Conservation (phyloP, 371 early-diverging fungal genomes). For the Mortierella polycephala region DNA sequence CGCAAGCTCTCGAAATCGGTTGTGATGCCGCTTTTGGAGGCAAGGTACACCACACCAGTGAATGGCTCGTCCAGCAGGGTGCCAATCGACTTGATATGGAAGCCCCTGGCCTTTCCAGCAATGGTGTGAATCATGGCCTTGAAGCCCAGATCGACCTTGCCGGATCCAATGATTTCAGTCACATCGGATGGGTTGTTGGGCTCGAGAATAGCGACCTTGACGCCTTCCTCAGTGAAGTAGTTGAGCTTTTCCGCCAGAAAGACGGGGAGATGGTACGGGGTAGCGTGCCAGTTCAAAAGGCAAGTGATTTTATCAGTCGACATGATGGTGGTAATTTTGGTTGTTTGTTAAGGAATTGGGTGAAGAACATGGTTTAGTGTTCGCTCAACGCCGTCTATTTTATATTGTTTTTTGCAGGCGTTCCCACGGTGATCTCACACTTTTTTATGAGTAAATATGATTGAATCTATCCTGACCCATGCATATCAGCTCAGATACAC, state of each 20-base stretch:
- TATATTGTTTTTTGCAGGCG: no score
- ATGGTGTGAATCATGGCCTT: conserved; percentile 83
- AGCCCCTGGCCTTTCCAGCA: conserved; percentile 74
- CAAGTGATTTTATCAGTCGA: conserved; percentile 69
- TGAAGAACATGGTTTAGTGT: no score
- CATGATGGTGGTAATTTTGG: conserved; percentile 21
- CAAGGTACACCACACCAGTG: conserved; percentile 72
- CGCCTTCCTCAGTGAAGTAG: conserved; percentile 68
- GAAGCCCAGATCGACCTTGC: conserved; percentile 70
- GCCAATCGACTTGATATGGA: conserved; percentile 72
- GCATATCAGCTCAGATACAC: no score
- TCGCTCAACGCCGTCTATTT: no score
- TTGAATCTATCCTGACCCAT: no score
- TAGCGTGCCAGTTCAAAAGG: conserved; percentile 71
- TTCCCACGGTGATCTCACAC: no score
- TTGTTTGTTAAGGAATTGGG: no score
- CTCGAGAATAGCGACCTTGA: conserved; percentile 74
- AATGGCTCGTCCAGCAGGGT: conserved; percentile 76
- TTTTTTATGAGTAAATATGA: no score
- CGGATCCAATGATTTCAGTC: conserved; percentile 74
- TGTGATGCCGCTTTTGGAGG: conserved; percentile 65
- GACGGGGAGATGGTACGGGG: conserved; percentile 73
- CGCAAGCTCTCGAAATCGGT: conserved; percentile 63
- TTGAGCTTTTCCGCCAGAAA: conserved; percentile 71
- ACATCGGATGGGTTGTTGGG: conserved; percentile 75